Base-by-base conservation (phyloP, 2,329 filamentous ascomycete genomes). In the Claviceps sp. region DNA sequence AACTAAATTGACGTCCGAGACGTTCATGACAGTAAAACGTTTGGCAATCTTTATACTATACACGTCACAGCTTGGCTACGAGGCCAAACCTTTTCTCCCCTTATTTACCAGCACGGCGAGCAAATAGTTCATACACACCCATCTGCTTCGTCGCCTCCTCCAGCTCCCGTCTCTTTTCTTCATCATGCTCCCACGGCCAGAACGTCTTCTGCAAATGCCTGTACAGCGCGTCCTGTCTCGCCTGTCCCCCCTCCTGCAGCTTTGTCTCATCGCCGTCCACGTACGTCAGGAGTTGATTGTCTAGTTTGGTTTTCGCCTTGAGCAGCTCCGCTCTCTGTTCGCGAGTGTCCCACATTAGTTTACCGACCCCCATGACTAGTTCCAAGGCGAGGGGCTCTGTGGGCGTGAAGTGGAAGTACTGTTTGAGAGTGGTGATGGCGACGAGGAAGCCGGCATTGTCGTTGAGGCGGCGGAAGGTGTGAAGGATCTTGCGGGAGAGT, bases 401-500 rank as follows among this genome's bases (percentile, higher is more conserved):
- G 2, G 72, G 71, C 4, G 66, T 54, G 57, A 73, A 76, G 29
- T 63, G 57, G 54, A 76, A 74, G 3, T 70, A 50, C 37, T 70
- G 64, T 43, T 67, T 67, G 26, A 77, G 63, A 20, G 68, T 65
- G 26, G 68, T 64, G 46, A 75, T 66, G 8, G 74, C 71, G 5
- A 75, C 65, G 43, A 76, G 59, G 49, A 76, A 64, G 45, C 74
- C 74, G 5, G 65, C 57, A n/a, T 60, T 57, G 55, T 77, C 74
- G 23, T 65, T 56, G 4, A 75, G 57, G 34, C 69, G 69, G 45
- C 73, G 73, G 61, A 77, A 76, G 1, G 73, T 73, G 58, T 77
- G 74, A 13, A 77, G 60, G 17, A 76, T 69, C 56, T 70, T 74
- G 55, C 72, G 71, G 7, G 70, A 73, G 22, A 78, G 64, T 52